Evolutionary conservation across 148 eudicot genomes (phyloP), one percentile per base, ranked within the genome.

Genomic region (Agrostemma githago): DNA sequence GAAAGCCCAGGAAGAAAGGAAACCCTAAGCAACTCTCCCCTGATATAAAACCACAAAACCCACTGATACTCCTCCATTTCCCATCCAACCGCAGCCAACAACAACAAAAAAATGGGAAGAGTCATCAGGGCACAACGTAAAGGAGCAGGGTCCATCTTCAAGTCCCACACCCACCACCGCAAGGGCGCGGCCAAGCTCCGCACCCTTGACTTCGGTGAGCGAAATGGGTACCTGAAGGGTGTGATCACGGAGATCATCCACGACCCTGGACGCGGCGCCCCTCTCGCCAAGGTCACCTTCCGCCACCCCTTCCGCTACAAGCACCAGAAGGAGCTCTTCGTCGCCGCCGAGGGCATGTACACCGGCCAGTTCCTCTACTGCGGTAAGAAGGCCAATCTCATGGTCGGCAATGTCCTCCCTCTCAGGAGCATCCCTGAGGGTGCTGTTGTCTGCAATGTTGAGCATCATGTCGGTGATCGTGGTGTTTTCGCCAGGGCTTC

Each of bases 401-500:
- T 82, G 77, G 85, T 82, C 3, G 85, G 85, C 0, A 82, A 82
- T 82, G 85, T 82, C 20, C 19, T 82, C 0, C 85, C 85, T 1
- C 34, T 82, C 7, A 82, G 85, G 59, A 53, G 72, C 48, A 82
- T 82, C 16, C 85, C 85, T 17, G 85, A 82, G n/a, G 85, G 85
- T 1, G 82, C 85, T 72, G 85, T 82, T 44, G 82, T 82, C 8
- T 82, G 85, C 40, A 82, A 82, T 15, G 85, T 82, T 15, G 85
- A 82, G 17, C 85, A 82, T 54, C 85, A 82, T 79, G 85, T 82
- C 72, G 85, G 85, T 60, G 85, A 82, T 66, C 85, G 85, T 79
- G 85, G 85, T 76, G 82, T 79, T 68, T 74, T 82, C 17, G 85
- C 85, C 38, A 77, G 85, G 41, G 74, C 74, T 69, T 79, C 82